Evolutionary conservation across 2,329 filamentous ascomycete genomes (phyloP).

Genomic region (Orbilia quercus): DNA sequence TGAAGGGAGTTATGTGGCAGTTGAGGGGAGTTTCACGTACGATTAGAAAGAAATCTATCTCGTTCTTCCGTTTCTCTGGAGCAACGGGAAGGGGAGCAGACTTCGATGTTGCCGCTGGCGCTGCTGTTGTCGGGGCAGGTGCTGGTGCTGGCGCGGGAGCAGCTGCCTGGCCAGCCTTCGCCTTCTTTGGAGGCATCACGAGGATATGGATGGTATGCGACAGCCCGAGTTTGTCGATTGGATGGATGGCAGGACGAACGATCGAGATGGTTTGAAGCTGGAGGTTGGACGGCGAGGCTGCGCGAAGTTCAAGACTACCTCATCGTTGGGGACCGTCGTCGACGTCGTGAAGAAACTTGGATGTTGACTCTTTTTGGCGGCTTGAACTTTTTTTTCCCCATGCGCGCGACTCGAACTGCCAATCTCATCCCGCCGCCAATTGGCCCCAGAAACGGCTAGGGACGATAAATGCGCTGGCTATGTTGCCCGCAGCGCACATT

Average conservation of each 20-base stretch:
- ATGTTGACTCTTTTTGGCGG: constrained; percentile 11
- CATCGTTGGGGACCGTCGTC: constrained; percentile 26
- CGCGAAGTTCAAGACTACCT: constrained; percentile 38
- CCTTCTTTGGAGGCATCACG: constrained; percentile 49
- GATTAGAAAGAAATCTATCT: constrained; percentile 45
- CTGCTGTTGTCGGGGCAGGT: background rate
- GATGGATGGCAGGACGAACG: background rate
- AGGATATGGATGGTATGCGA: constrained; percentile 7
- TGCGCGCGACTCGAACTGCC: constrained; percentile 35
- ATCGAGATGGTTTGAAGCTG: constrained; percentile 2
- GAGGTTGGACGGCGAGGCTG: constrained; percentile 33
- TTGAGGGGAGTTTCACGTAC: constrained; percentile 26
- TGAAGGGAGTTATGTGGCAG: constrained; percentile 7
- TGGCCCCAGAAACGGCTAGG: background rate
- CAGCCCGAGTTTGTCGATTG: constrained; percentile 5
- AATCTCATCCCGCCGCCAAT: constrained; percentile 11
- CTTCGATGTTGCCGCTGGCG: background rate
- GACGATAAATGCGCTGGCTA: background rate
- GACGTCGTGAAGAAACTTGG: constrained; percentile 13
- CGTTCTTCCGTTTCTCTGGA: constrained; percentile 16
- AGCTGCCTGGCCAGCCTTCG: constrained; percentile 28
- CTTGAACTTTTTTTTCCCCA: constrained; percentile 40
- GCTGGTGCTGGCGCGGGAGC: constrained; percentile 14
- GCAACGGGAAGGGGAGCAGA: background rate
- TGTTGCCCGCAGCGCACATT: constrained; percentile 16